Evolutionary conservation across 208 protist genomes (phyloP), one percentile per base, ranked within the genome.

Genomic region (Angomonas ambiguus): DNA sequence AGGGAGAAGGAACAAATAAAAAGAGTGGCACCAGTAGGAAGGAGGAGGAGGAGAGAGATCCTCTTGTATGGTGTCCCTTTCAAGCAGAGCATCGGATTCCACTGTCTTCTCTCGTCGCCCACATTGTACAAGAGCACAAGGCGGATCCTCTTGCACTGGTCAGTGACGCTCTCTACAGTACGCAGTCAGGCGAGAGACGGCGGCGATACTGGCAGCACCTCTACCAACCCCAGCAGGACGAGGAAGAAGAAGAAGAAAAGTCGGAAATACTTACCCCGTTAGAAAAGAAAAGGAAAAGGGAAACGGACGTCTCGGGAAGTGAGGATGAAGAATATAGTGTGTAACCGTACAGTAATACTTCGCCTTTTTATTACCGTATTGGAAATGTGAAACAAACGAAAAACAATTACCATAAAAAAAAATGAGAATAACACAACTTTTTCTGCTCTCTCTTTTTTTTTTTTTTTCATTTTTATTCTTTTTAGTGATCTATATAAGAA

Each of bases 61-160:
- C 35, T 41, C 35, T 41, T 13, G 35, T 16, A 35, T 5, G 13
- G 28, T 85, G 79, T 59, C 79, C 79, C 20, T 67, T 85, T 24
- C 67, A 85, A 34, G 63, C 75, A 13, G 34, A 34, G n/a, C 79
- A 85, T 62, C 35, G 74, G 67, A 13, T 56, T 51, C 42, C 68
- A 77, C 34, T 72, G 72, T 77, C 72, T 1, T 82, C 82, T 48
- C 30, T 83, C 2, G 64, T 88, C 35, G 38, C 83, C 0, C 68
- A 67, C 35, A 30, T 74, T 27, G 57, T 83, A 13, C 0, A 76
- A 34, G 56, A 62, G 5, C 79, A 85, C 67, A 20, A 45, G 32
- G 65, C 69, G 11, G 74, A 81, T 62, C 33, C 67, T 10, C 68
- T 85, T 20, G 34, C 57, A 2, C 24, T 51, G n/a, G 51, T 60